These are phyloP conservation scores for Pseudogymnoascus sp. DNA, from an alignment of 2,329 filamentous ascomycete genomes.

Conservation along the genomic window DNA sequence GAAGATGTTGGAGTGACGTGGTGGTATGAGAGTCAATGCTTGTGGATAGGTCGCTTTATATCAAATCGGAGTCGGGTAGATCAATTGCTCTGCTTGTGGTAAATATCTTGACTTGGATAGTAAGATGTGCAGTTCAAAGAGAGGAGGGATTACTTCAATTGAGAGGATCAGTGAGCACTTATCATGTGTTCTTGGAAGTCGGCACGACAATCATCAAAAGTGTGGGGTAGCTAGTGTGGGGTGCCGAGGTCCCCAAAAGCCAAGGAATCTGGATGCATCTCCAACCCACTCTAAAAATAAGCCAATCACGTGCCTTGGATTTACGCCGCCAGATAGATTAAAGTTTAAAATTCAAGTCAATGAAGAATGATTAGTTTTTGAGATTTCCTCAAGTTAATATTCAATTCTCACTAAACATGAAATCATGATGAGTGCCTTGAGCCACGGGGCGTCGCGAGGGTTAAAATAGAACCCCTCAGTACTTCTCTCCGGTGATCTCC, in stretches of 20 bases:
- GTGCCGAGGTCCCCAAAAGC: neutral
- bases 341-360: neutral
- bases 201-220: neutral
- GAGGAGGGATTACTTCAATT: neutral
- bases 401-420: constrained; percentile 5
- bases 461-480: neutral
- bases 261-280: neutral
- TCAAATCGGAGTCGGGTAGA: neutral
- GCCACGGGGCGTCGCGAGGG: neutral
- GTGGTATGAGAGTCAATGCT: neutral
- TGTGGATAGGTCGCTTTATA: neutral
- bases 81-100: neutral
- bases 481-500: neutral
- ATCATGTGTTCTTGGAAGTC: neutral
- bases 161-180: neutral
- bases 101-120: neutral
- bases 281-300: neutral
- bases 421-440: neutral
- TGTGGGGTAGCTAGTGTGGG: constrained; percentile 2
- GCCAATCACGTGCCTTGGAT: neutral
- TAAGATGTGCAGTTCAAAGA: neutral
- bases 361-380: neutral
- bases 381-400: neutral
- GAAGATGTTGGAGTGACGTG: neutral
- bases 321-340: neutral